These are phyloP conservation scores for Extremus antarcticus DNA, from an alignment of 495 filamentous ascomycete species.

Conservation along the genomic window DNA sequence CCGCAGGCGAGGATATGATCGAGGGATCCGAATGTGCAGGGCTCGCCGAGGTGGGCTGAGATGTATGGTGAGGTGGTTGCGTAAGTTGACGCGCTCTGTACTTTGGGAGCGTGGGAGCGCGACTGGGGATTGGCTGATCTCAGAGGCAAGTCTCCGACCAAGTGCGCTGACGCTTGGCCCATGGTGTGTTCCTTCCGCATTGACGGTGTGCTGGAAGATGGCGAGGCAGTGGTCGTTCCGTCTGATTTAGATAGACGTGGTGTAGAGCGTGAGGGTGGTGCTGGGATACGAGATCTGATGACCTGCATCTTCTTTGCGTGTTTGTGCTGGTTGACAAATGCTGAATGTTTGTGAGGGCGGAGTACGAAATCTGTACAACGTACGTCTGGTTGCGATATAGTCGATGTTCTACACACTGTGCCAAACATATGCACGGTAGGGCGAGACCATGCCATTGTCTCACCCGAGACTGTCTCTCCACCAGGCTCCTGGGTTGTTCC, in stretches of 20 bases:
- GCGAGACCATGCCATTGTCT: not conserved
- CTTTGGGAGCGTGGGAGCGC: not conserved
- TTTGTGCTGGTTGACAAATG: no score
- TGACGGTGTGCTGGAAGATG: not conserved
- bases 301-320: not conserved
- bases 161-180: not conserved
- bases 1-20: not conserved
- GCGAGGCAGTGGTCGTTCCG: no score
- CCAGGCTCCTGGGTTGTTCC: not conserved
- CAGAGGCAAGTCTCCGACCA: not conserved
- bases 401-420: not conserved
- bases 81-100: not conserved
- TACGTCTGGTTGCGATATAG: no score
- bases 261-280: not conserved
- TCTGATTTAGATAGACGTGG: no score
- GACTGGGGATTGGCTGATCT: not conserved
- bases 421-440: not conserved
- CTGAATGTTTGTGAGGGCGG: no score
- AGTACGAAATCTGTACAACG: no score
- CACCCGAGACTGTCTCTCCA: not conserved
- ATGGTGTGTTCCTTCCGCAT: not conserved
- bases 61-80: not conserved
- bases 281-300: not conserved
- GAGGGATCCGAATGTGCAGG: not conserved
- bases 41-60: not conserved